These are phyloP conservation scores for Lecanosticta acicola DNA, from an alignment of 2,329 filamentous ascomycete species.

Conservation along the genomic window DNA sequence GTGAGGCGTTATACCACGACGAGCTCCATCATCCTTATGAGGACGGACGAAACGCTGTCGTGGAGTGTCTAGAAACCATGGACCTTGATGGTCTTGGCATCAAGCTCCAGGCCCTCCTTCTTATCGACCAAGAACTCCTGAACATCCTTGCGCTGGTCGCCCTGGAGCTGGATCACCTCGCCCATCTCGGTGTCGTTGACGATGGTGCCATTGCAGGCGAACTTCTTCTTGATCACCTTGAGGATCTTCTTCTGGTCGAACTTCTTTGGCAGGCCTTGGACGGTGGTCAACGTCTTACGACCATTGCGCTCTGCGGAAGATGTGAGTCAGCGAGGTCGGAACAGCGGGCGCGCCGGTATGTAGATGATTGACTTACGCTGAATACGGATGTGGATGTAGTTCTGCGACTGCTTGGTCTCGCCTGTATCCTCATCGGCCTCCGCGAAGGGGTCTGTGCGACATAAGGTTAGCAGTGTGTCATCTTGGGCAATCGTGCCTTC, in stretches of 20 bases:
- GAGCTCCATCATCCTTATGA: not conserved
- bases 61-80: conserved; percentile 29
- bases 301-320: conserved; percentile 85
- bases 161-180: conserved; percentile 99
- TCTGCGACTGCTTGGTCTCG: conserved; percentile 90
- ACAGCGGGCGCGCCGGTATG: conserved; percentile 1
- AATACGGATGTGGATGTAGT: conserved; percentile 99
- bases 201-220: conserved; percentile 99
- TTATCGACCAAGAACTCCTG: conserved; percentile 96
- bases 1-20: not conserved
- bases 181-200: conserved; percentile 94
- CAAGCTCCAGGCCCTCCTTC: conserved; percentile 87
- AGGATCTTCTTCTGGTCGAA: conserved; percentile 99
- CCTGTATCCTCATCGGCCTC: conserved; percentile 99
- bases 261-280: conserved; percentile 97
- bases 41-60: not conserved
- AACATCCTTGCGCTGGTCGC: conserved; percentile 98
- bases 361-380: conserved; percentile 76
- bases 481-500: not conserved
- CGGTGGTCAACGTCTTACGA: conserved; percentile 99
- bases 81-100: conserved; percentile 96
- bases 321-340: conserved; percentile 30
- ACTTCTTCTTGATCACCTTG: conserved; percentile 99
- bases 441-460: conserved; percentile 88
- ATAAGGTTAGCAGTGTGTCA: conserved; percentile 17